Conservation (phyloP, 768 basidiomycete species). For the Botryobasidium botryosum region DNA sequence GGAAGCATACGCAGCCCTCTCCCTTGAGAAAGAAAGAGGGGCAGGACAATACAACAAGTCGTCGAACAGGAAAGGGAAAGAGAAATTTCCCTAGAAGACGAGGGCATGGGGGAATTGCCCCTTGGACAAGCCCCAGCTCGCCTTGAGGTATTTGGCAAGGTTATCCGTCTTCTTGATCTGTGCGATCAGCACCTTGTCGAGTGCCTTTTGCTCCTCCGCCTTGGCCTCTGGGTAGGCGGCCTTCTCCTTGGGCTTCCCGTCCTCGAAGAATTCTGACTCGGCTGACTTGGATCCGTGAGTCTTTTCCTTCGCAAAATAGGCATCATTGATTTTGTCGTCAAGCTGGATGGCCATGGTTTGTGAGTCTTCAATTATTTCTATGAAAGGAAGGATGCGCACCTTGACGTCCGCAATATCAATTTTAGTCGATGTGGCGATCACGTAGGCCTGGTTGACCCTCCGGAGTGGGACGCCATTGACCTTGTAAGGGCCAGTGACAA, state of each 20-base stretch:
- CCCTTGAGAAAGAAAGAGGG: no score
- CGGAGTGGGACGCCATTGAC: conserved; percentile 96
- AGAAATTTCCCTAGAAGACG: conserved; percentile 52
- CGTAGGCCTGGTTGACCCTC: conserved; percentile 97
- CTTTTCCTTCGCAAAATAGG: conserved; percentile 77
- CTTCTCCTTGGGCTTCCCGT: conserved; percentile 82
- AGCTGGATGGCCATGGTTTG: conserved; percentile 30
- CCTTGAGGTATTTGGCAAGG: conserved; percentile 82
- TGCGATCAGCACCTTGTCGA: conserved; percentile 63
- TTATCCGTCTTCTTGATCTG: conserved; percentile 82
- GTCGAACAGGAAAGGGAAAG: no score
- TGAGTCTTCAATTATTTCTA: neutral
- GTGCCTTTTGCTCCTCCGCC: conserved; percentile 77
- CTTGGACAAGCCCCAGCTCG: conserved; percentile 88
- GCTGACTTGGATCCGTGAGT: conserved; percentile 57
- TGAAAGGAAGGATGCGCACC: conserved; percentile 31
- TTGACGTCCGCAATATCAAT: conserved; percentile 59
- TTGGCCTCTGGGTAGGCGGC: conserved; percentile 73
- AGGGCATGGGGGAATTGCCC: conserved; percentile 94
- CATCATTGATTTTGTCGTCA: conserved; percentile 80
- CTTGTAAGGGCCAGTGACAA: conserved; percentile 97
- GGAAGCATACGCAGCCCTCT: no score
- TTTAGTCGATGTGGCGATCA: conserved; percentile 94
- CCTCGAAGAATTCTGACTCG: conserved; percentile 94
- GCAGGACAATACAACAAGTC: no score